These are phyloP conservation scores for Podochytrium sp. DNA, from an alignment of 192 early-diverging fungal species.

Conservation along the genomic window DNA sequence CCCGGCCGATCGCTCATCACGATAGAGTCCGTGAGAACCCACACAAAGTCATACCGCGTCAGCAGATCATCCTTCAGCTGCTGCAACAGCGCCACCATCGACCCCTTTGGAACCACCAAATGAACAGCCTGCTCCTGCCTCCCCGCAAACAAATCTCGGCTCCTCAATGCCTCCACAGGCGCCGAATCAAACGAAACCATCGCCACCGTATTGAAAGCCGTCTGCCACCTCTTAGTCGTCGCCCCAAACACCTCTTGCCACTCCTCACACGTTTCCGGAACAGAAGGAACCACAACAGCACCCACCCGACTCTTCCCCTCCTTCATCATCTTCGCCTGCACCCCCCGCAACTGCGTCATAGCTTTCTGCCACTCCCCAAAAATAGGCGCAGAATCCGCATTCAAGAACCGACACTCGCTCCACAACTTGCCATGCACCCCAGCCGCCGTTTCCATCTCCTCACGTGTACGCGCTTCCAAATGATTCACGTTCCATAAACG, in stretches of 20 bases:
- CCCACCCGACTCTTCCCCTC: not conserved
- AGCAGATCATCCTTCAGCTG: not conserved
- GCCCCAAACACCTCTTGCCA: not conserved
- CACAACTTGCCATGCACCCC: conserved; percentile 20
- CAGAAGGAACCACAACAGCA: not conserved
- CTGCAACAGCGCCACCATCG: not conserved
- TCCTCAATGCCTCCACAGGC: not conserved
- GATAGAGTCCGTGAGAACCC: not conserved
- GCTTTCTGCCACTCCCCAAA: not conserved
- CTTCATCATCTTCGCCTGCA: not conserved
- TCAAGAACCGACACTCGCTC: conserved; percentile 15
- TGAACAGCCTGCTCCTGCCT: not conserved
- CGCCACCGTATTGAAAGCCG: not conserved
- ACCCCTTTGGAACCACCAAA: not conserved
- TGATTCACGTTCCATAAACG: conserved; percentile 13
- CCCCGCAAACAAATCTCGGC: not conserved
- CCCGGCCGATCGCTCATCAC: not conserved
- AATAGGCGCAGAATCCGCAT: not conserved
- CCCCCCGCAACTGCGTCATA: not conserved
- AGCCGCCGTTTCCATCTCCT: not conserved
- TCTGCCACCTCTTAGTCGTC: not conserved
- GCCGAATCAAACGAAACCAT: not conserved
- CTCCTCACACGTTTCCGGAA: not conserved
- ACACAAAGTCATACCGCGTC: conserved; percentile 12
- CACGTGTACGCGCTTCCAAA: not conserved